phyloP scores from a whole-genome alignment of 1,139 yeast species.

The Pichia sp. region DNA sequence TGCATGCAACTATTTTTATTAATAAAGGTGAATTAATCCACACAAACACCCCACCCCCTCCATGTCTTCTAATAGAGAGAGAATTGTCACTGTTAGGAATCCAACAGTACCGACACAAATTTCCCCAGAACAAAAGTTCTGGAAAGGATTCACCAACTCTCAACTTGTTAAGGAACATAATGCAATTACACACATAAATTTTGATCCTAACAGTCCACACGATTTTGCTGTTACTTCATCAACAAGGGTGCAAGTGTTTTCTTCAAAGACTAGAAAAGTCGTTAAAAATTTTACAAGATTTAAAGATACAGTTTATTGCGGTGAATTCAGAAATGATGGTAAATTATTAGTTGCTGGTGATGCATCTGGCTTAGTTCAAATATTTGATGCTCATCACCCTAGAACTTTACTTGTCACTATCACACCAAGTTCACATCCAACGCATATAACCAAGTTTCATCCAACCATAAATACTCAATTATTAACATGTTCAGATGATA shows the following conservation, averaged over 20 bases:
- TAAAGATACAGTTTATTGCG: constrained; percentile 83
- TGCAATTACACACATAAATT: constrained; percentile 80
- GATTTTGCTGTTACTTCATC: constrained; percentile 94
- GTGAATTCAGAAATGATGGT: constrained; percentile 79
- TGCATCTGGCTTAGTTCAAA: constrained; percentile 79
- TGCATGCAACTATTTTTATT: no score
- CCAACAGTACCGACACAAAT: constrained; percentile 79
- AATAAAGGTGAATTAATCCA: no score
- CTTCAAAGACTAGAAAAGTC: constrained; percentile 89
- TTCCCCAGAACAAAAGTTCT: constrained; percentile 90
- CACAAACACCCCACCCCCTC: not conserved
- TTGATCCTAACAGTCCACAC: constrained; percentile 80
- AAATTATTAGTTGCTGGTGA: constrained; percentile 81
- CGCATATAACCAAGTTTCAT: constrained; percentile 92
- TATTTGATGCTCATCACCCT: constrained; percentile 69
- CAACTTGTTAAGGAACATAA: constrained; percentile 90
- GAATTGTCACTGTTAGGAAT: constrained; percentile 62
- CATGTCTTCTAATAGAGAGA: constrained; percentile 77
- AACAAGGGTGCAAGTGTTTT: constrained; percentile 84
- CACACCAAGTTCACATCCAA: constrained; percentile 77
- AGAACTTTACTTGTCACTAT: constrained; percentile 73
- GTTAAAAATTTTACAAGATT: constrained; percentile 83
- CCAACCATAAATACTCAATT: constrained; percentile 65
- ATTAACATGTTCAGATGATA: constrained; percentile 87
- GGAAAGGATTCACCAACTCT: constrained; percentile 82